phyloP scores from a whole-genome alignment of 129 eudicot species.

The Chrysanthemum lavandulifolium region DNA sequence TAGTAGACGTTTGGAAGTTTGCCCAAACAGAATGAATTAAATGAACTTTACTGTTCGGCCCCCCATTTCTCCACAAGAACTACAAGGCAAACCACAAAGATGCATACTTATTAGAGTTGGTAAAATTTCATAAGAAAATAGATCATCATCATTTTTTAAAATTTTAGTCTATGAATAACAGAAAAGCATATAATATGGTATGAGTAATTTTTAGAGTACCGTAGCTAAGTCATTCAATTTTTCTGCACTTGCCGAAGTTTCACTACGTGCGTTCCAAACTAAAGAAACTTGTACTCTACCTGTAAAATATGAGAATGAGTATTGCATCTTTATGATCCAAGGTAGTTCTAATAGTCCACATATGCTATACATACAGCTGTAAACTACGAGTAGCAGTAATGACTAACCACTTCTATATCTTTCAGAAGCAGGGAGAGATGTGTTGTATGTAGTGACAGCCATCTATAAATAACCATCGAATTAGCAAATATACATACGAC shows the following conservation, averaged over 20 bases:
- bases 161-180: background rate
- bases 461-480: conserved; percentile 45
- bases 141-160: background rate
- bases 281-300: conserved; percentile 87
- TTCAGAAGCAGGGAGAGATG: conserved; percentile 84
- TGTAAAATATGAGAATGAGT: conserved; percentile 25
- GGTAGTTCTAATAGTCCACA: conserved; percentile 5
- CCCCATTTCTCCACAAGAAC: conserved; percentile 89
- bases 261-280: conserved; percentile 94
- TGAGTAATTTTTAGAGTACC: conserved; percentile 29
- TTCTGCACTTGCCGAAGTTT: conserved; percentile 63
- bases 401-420: conserved; percentile 86
- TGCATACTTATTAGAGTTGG: conserved; percentile 13
- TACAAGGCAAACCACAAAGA: conserved; percentile 33
- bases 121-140: conserved; percentile 1
- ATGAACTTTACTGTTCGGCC: conserved; percentile 63
- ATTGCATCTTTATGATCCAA: conserved; percentile 2
- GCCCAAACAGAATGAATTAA: conserved; percentile 96
- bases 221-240: conserved; percentile 72
- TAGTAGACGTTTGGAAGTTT: conserved; percentile 86
- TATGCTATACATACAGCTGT: background rate
- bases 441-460: conserved; percentile 95
- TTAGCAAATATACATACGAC: conserved; percentile 23
- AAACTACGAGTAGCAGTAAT: conserved; percentile 15
- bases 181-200: conserved; percentile 5